A percentile compares a stretch with the other conserved stretches of the same genome.
Conservation (phyloP, 1,284 basidiomycete species). For the Limonomyces culmigenus region DNA sequence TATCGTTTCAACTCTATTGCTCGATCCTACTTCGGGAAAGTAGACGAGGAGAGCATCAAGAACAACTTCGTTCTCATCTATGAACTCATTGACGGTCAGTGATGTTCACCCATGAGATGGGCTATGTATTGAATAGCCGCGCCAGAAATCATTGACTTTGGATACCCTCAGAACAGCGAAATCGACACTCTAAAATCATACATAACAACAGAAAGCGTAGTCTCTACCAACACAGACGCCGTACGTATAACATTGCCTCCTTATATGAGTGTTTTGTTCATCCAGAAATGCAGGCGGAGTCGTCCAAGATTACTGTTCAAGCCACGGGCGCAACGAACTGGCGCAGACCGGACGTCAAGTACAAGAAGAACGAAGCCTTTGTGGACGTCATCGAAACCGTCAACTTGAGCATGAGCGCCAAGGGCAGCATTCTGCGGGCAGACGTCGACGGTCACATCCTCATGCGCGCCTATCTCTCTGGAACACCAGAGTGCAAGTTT, state of each 20-base stretch:
- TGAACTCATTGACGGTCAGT: constrained; percentile 79
- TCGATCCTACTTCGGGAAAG: constrained; percentile 91
- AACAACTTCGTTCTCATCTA: constrained; percentile 98
- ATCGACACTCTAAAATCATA: constrained; percentile 95
- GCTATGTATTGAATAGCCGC: not conserved
- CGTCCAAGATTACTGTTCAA: constrained; percentile 90
- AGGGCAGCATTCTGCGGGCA: constrained; percentile 84
- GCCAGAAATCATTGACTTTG: constrained; percentile 94
- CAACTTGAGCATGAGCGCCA: constrained; percentile 92
- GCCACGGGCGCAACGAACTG: constrained; percentile 91
- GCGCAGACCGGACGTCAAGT: constrained; percentile 88
- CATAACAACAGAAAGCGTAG: constrained; percentile 94
- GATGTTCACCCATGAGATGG: too few species aligned
- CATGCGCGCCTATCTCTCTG: constrained; percentile 94
- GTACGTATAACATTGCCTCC: constrained; percentile 24
- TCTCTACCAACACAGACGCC: constrained; percentile 66
- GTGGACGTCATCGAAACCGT: constrained; percentile 96
- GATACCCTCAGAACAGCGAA: constrained; percentile 99
- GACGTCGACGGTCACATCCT: constrained; percentile 97
- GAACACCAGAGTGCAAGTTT: constrained; percentile 96
- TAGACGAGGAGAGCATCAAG: constrained; percentile 96
- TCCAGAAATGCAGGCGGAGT: constrained; percentile 59
- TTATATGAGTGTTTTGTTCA: constrained; percentile 3
- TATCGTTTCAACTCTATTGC: constrained; percentile 92
- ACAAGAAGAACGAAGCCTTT: constrained; percentile 97